A percentile compares a stretch with the other conserved stretches of the same genome.
These are phyloP conservation scores for Saturnispora saitoi DNA, from an alignment of 805 yeast species.

Conservation along the genomic window DNA sequence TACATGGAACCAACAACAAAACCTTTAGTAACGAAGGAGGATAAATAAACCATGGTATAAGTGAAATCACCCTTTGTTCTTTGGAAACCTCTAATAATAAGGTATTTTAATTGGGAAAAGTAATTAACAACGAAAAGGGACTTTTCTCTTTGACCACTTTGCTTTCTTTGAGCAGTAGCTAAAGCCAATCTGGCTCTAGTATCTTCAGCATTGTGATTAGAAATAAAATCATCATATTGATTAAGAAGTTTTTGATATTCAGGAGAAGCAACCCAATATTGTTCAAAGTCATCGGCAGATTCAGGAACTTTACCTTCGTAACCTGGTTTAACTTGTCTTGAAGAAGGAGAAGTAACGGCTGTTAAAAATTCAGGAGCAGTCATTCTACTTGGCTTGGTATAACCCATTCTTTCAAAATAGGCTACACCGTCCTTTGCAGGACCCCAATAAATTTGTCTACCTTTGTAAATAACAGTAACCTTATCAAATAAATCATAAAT, in stretches of 20 bases:
- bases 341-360: slow-evolving; percentile 58
- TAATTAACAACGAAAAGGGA: slow-evolving; percentile 34
- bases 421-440: slow-evolving; percentile 44
- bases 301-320: slow-evolving; percentile 48
- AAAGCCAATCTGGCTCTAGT: slow-evolving; percentile 34
- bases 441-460: slow-evolving; percentile 55
- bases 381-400: slow-evolving; percentile 55
- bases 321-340: slow-evolving; percentile 43
- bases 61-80: slow-evolving; percentile 55
- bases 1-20: slow-evolving; percentile 54
- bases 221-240: slow-evolving; percentile 33
- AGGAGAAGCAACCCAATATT: slow-evolving; percentile 49
- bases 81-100: slow-evolving; percentile 48
- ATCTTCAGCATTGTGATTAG: slow-evolving; percentile 31
- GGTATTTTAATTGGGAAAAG: slow-evolving; percentile 41
- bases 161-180: slow-evolving; percentile 32
- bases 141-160: slow-evolving; percentile 31
- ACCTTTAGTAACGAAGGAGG: slow-evolving; percentile 50
- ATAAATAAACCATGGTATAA: slow-evolving; percentile 42
- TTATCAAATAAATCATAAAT: slow-evolving; percentile 55
- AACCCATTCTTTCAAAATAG: slow-evolving; percentile 57
- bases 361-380: slow-evolving; percentile 64
- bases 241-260: slow-evolving; percentile 36
- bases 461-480: slow-evolving; percentile 49
- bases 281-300: slow-evolving; percentile 49